Percentiles rank a stretch among this genome's conserved stretches.
phyloP scores from a whole-genome alignment of 805 yeast species.

The Lachancea waltii region DNA sequence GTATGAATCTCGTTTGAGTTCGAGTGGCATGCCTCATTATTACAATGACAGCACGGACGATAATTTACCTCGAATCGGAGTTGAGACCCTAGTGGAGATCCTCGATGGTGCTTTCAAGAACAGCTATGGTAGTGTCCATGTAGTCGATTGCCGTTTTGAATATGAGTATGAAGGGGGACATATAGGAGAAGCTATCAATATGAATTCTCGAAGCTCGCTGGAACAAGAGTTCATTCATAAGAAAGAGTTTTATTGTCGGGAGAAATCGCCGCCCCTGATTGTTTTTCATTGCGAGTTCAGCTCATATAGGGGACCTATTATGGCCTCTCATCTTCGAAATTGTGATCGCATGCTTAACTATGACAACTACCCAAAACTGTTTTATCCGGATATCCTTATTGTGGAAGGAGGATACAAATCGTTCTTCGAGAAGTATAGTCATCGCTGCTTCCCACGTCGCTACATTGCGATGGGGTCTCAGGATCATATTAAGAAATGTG shows the following conservation, averaged over 20 bases:
- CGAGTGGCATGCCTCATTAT: constrained; percentile 49
- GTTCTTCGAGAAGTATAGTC: constrained; percentile 55
- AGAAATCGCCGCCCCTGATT: constrained; percentile 39
- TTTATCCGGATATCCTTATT: constrained; percentile 83
- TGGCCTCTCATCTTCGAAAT: constrained; percentile 81
- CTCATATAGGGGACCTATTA: constrained; percentile 85
- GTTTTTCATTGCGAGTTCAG: constrained; percentile 95
- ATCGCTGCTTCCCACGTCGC: constrained; percentile 64
- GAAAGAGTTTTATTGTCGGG: constrained; percentile 5
- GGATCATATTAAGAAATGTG: constrained; percentile 36
- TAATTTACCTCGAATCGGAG: constrained; percentile 41
- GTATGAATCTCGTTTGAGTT: constrained; percentile 59
- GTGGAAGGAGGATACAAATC: constrained; percentile 87
- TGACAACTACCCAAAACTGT: constrained; percentile 70
- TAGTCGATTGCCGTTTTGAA: constrained; percentile 87
- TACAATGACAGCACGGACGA: constrained; percentile 41
- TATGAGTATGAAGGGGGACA: constrained; percentile 95
- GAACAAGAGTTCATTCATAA: constrained; percentile 46
- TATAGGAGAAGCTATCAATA: constrained; percentile 73
- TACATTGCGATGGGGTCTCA: constrained; percentile 74
- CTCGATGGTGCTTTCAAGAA: constrained; percentile 34
- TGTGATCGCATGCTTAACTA: constrained; percentile 72
- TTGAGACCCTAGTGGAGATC: constrained; percentile 37
- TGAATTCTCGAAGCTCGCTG: constrained; percentile 61
- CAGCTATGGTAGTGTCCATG: constrained; percentile 47